Evolutionary conservation across 306 rosid genomes (phyloP).

Genomic region (Prunus campanulata): DNA sequence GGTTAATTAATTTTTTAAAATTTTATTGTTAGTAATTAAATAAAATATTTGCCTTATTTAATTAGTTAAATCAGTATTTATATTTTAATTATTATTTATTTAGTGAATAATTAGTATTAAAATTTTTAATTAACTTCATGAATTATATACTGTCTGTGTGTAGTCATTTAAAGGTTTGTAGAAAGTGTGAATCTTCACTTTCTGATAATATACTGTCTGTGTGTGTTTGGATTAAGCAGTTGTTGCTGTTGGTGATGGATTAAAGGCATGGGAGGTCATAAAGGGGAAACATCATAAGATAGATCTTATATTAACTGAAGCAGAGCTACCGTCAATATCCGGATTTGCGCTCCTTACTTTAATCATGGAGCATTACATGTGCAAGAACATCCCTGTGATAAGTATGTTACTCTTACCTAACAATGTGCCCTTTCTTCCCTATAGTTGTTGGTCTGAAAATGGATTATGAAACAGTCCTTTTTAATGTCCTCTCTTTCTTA

Average conservation of each 20-base stretch:
- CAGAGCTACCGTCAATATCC: slow-evolving; percentile 71
- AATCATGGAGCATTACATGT: slow-evolving; percentile 68
- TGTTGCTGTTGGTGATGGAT: slow-evolving; percentile 63
- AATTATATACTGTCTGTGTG: no score
- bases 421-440: neutral
- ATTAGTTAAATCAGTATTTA: no score
- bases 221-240: slow-evolving; percentile 41
- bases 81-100: no score
- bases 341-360: slow-evolving; percentile 69
- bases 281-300: slow-evolving; percentile 49
- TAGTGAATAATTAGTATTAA: no score
- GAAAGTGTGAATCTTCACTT: neutral
- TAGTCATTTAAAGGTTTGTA: neutral
- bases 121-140: no score
- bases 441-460: neutral
- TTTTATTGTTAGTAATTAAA: no score
- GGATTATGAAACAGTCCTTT: slow-evolving; percentile 13
- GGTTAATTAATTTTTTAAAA: no score
- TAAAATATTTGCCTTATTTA: slow-evolving; percentile 34
- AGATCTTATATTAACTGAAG: slow-evolving; percentile 69
- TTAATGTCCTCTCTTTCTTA: neutral
- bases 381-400: slow-evolving; percentile 74
- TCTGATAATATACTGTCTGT: neutral
- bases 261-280: slow-evolving; percentile 72
- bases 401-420: slow-evolving; percentile 38